A percentile compares a stretch with the other conserved stretches of the same genome.
Evolutionary conservation across 495 filamentous ascomycete species (phyloP).

Genomic region (Aspergillus hancockii): DNA sequence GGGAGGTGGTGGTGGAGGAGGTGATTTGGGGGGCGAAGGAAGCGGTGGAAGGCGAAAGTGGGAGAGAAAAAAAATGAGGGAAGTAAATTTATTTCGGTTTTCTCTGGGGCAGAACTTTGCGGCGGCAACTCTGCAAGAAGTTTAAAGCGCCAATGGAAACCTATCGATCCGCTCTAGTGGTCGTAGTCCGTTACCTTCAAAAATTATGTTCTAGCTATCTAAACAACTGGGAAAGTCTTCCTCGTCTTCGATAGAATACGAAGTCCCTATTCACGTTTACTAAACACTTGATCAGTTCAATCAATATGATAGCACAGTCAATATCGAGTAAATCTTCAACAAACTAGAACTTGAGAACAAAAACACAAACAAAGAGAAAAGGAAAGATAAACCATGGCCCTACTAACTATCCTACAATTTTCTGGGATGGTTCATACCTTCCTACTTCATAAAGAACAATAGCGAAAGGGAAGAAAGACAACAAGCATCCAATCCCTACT

Average conservation of each 20-base stretch:
- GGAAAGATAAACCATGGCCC: neutral
- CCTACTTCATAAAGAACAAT: neutral
- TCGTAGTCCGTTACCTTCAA: too few relatives aligned
- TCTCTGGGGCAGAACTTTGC: neutral
- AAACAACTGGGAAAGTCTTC: too few relatives aligned
- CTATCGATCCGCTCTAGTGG: neutral
- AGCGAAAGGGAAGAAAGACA: neutral
- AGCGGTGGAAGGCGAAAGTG: conserved; percentile 5
- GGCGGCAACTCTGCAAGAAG: conserved; percentile 1
- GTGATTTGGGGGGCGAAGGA: conserved; percentile 13
- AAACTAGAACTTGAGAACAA: too few relatives aligned
- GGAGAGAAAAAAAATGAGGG: neutral
- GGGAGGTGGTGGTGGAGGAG: conserved; percentile 30
- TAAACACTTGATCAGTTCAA: too few relatives aligned
- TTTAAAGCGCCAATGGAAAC: neutral
- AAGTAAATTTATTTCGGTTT: neutral
- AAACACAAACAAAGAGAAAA: neutral
- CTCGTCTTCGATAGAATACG: too few relatives aligned
- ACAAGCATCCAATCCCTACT: too few relatives aligned
- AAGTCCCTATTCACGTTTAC: too few relatives aligned
- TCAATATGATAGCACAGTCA: too few relatives aligned
- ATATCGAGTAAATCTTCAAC: too few relatives aligned
- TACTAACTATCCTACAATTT: neutral
- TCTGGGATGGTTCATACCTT: neutral
- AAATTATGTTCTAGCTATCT: too few relatives aligned